Evolutionary conservation across 176 grass and related monocot genomes (phyloP), one percentile per base, ranked within the genome.

Genomic region (Ampelocalamus luodianensis): DNA sequence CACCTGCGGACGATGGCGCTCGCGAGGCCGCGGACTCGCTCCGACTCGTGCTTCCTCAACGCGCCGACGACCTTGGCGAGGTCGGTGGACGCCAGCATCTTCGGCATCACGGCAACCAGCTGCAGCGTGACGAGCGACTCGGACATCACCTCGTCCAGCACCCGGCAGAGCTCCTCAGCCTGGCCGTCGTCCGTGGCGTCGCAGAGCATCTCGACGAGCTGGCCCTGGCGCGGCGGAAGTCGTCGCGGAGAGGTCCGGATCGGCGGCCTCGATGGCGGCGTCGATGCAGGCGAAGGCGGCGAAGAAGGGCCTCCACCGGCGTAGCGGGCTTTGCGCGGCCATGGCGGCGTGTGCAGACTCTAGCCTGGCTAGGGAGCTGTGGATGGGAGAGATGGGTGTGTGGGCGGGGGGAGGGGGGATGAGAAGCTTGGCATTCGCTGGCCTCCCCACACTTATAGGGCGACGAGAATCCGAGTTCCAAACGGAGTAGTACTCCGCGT

Each of bases 291-390:
- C 42, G 43, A 86, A 86, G 13, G 55, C 27, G 9, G 32, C 14
- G 56, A 79, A 10, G 76, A 80, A 80, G 0, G 6, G 84, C 84
- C 65, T 72, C 84, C 84, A 80, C 0, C 84, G 76, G 32, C 67
- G 55, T n/a, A 86, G 54, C 2, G 55, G 14, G 27, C 55, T 51
- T 0, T 51, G n/a, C 68, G 8, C 26, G 20, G 65, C 65, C 84
- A 86, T 86, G 77, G 54, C 26, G 13, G 34, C 2, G 36, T 6
- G 10, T 2, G 56, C 17, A 54, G 2, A 3, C 17, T 20, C 53
- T 55, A 6, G 3, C 56, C 56, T 59, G 0, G 56, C 22, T 22
- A 22, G 6, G 53, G 53, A 55, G 18, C 0, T 55, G 53, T 22
- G 53, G 18, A 55, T 22, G 18, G 1, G 18, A 22, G 18, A 55